Evolutionary conservation across 177 flowering plant genomes (phyloP).

Genomic region (Vitis hybrid): DNA sequence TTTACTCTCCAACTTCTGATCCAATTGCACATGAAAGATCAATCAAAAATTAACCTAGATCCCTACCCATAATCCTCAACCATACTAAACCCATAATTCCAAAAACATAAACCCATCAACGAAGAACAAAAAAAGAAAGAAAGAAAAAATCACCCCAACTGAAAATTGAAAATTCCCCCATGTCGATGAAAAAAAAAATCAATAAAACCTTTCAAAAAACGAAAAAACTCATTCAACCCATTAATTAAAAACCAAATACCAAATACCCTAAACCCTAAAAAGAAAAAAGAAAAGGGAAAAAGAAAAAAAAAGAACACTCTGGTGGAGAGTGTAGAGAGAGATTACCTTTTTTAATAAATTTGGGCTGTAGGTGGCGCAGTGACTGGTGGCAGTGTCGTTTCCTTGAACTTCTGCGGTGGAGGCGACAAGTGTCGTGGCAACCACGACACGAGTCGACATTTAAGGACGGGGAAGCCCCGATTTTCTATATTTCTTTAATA

Average conservation of each 20-base stretch:
- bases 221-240: background rate
- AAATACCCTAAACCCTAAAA: background rate
- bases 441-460: constrained; percentile 27
- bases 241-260: background rate
- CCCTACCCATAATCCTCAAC: background rate
- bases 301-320: background rate
- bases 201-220: background rate
- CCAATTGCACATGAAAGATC: too few species aligned
- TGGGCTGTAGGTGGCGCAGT: too few species aligned
- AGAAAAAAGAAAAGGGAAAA: background rate
- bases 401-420: constrained; percentile 11
- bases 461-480: constrained; percentile 5
- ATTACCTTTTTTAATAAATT: background rate
- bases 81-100: background rate
- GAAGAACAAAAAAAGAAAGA: background rate
- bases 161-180: too few species aligned
- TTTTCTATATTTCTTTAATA: background rate
- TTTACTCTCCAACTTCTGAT: too few species aligned
- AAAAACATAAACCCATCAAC: constrained; percentile 2
- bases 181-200: too few species aligned
- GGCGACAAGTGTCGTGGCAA: constrained; percentile 43
- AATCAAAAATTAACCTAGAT: too few species aligned
- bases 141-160: too few species aligned
- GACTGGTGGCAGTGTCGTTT: constrained; percentile 11
- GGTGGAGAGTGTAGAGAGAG: background rate